phyloP scores from a whole-genome alignment of 179 eudicot genomes.

The Amaranthus tricolor region DNA sequence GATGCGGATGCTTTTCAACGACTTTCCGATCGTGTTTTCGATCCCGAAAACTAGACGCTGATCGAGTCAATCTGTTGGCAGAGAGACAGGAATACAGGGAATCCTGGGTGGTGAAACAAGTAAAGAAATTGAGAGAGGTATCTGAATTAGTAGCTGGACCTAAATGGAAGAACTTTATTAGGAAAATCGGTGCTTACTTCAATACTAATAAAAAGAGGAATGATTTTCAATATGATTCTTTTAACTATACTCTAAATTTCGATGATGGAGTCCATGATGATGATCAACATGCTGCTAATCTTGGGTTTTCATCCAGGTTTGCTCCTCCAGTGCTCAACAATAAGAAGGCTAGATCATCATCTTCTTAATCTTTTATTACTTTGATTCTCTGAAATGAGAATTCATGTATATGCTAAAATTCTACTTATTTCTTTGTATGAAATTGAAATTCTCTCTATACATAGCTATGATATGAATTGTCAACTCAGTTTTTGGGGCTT shows the following conservation, averaged over 20 bases:
- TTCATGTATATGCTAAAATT: too few species aligned
- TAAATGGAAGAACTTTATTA: slow-evolving; percentile 71
- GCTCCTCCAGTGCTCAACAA: slow-evolving; percentile 32
- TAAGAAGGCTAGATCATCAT: slow-evolving; percentile 16
- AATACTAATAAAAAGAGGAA: slow-evolving; percentile 30
- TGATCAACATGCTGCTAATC: slow-evolving; percentile 30
- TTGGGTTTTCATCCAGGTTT: slow-evolving; percentile 39
- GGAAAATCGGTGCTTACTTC: slow-evolving; percentile 48
- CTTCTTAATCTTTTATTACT: not conserved
- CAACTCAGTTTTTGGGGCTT: too few species aligned
- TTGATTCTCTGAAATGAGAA: too few species aligned
- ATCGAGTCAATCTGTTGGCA: slow-evolving; percentile 25
- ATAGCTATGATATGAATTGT: too few species aligned
- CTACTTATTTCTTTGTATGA: too few species aligned
- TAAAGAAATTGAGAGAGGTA: slow-evolving; percentile 40
- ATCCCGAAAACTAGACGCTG: not conserved
- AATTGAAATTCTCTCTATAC: too few species aligned
- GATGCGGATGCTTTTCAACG: slow-evolving; percentile 43
- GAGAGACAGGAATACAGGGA: slow-evolving; percentile 19
- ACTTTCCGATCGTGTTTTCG: slow-evolving; percentile 19
- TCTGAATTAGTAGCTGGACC: slow-evolving; percentile 80
- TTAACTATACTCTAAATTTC: slow-evolving; percentile 70
- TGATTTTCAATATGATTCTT: slow-evolving; percentile 50
- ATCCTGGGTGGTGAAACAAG: slow-evolving; percentile 38
- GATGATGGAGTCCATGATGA: slow-evolving; percentile 36